A percentile compares a stretch with the other conserved stretches of the same genome.
phyloP scores from a whole-genome alignment of 2,329 filamentous ascomycete species.

The Pseudocercospora fuligena region DNA sequence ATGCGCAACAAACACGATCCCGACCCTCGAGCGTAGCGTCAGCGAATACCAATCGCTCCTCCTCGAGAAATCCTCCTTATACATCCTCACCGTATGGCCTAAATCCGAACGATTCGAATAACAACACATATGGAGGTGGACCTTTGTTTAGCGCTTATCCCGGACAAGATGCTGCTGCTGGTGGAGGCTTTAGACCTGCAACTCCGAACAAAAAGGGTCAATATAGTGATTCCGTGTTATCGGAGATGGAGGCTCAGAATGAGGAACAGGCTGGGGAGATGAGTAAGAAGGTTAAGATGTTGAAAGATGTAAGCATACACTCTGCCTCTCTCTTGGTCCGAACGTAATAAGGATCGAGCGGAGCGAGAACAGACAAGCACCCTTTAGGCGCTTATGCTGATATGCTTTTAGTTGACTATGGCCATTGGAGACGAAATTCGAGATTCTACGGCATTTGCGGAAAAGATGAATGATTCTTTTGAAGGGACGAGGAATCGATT shows the following conservation, averaged over 20 bases:
- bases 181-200: slow-evolving; percentile 44
- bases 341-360: neutral
- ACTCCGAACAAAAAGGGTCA: slow-evolving; percentile 71
- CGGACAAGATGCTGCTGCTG: slow-evolving; percentile 18
- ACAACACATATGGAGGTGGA: slow-evolving; percentile 26
- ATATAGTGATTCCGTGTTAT: slow-evolving; percentile 88
- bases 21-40: slow-evolving; percentile 40
- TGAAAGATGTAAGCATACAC: slow-evolving; percentile 76
- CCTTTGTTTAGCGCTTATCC: slow-evolving; percentile 40
- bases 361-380: no score
- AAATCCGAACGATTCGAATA: slow-evolving; percentile 24
- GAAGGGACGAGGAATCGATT: slow-evolving; percentile 81
- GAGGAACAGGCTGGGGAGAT: slow-evolving; percentile 90
- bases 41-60: slow-evolving; percentile 30
- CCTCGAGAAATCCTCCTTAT: slow-evolving; percentile 30
- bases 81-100: slow-evolving; percentile 32
- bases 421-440: slow-evolving; percentile 96
- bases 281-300: slow-evolving; percentile 81
- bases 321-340: neutral
- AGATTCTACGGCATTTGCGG: slow-evolving; percentile 82
- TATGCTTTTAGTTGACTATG: slow-evolving; percentile 66
- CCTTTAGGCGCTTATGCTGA: neutral
- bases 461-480: slow-evolving; percentile 96
- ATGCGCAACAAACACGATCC: slow-evolving; percentile 36
- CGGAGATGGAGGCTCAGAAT: slow-evolving; percentile 94